Base-by-base conservation (phyloP, 192 early-diverging fungal genomes). In the Cladochytrium replicatum region DNA sequence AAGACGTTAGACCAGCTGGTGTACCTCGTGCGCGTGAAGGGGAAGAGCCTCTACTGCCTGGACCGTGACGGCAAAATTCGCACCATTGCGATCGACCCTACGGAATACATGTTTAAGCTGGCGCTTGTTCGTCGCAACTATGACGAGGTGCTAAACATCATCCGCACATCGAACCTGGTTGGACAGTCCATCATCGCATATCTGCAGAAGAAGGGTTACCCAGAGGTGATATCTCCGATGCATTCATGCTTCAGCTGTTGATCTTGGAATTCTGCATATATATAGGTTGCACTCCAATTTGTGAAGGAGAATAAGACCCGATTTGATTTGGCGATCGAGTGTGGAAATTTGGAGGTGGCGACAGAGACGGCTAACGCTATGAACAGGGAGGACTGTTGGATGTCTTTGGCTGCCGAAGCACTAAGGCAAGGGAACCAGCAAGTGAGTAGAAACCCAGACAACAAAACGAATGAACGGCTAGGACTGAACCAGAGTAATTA, bases 151-250 rank as follows among this genome's bases (percentile, higher is more conserved):
- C 72, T 99, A 41, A 80, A 88, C 55, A 91, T 99, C 51, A 97
- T 99, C 61, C 86, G 87, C 41, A 93, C 80, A 47, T 91, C 87
- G 3, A 97, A 97, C 66, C 68, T 99, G 39, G 89, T 97, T 4
- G 96, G 96, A 3, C 96, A 99, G 61, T 87, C 89, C 19, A 99
- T 99, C 64, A 99, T 99, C 66, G 91, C 93, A 0, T 99, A 99
- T 63, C 64, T 99, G 52, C 93, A 99, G 64, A 96, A 97, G 81
- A 97, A 99, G 67, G 96, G 96, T 0, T 97, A 97, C 61, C 91
- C 96, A 0, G 96, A 99, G 69, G 81, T 78, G 38, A 19, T 2
- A 29, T 30, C n/a, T n/a, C n/a, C n/a, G n/a, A n/a, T n/a, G n/a
- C n/a, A 51, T 37, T n/a, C n/a, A n/a, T n/a, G n/a, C n/a, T n/a